phyloP scores from a whole-genome alignment of 148 eudicot genomes.

The Silene conica region DNA sequence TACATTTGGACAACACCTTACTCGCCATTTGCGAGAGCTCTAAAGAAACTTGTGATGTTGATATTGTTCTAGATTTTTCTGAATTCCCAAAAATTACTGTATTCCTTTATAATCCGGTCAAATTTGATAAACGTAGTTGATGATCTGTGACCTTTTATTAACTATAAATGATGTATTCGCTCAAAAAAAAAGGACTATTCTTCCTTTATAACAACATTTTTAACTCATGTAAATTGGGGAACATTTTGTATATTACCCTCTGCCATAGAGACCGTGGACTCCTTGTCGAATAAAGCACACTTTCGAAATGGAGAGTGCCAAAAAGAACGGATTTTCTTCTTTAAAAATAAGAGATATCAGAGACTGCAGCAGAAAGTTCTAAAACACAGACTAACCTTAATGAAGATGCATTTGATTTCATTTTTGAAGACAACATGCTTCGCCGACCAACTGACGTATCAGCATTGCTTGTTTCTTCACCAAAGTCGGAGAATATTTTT shows the following conservation, averaged over 20 bases:
- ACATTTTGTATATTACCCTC: not conserved
- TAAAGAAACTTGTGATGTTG: not conserved
- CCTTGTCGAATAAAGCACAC: not conserved
- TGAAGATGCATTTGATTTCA: slow-evolving; percentile 52
- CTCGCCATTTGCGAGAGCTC: not conserved
- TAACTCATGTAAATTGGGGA: not conserved
- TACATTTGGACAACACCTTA: not conserved
- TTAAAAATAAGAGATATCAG: not conserved
- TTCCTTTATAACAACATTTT: too few relatives aligned
- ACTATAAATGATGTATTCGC: too few relatives aligned
- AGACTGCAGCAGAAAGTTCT: not conserved
- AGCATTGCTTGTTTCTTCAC: slow-evolving; percentile 53
- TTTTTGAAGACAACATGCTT: slow-evolving; percentile 43
- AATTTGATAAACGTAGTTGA: too few relatives aligned
- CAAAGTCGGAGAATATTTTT: slow-evolving; percentile 78
- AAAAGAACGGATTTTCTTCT: not conserved
- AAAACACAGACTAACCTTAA: slow-evolving; percentile 40
- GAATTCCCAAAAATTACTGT: too few relatives aligned
- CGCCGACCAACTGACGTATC: slow-evolving; percentile 44
- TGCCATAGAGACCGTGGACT: not conserved
- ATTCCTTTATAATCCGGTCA: too few relatives aligned
- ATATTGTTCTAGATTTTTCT: too few relatives aligned
- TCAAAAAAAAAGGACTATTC: too few relatives aligned
- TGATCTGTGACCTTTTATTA: too few relatives aligned
- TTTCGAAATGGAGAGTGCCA: not conserved